phyloP scores from a whole-genome alignment of 2,329 filamentous ascomycete genomes.

The Aspergillus ochraceus region DNA sequence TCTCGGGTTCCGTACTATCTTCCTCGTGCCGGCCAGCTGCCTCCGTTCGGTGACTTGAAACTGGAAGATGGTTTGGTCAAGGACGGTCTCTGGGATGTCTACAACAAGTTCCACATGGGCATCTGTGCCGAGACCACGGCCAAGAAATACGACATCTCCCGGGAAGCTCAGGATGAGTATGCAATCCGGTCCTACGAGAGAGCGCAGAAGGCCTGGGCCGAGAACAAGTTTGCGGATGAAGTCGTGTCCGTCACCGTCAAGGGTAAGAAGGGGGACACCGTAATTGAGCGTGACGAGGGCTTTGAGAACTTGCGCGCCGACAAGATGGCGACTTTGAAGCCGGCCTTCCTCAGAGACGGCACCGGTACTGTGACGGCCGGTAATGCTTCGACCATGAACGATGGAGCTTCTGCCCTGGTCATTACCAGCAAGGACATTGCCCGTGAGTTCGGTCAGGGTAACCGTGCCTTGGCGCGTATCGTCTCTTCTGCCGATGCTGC shows the following conservation, averaged over 20 bases:
- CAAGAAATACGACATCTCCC: conserved; percentile 77
- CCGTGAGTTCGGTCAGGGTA: conserved; percentile 73
- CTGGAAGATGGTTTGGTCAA: conserved; percentile 91
- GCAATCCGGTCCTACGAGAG: conserved; percentile 86
- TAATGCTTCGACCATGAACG: conserved; percentile 91
- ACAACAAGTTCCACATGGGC: conserved; percentile 97
- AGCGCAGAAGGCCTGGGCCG: conserved; percentile 85
- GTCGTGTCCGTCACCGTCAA: conserved; percentile 85
- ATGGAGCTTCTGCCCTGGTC: conserved; percentile 88
- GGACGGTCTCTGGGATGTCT: conserved; percentile 94
- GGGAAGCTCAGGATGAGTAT: conserved; percentile 88
- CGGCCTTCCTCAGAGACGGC: conserved; percentile 83
- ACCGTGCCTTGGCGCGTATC: conserved; percentile 82
- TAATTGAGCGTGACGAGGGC: conserved; percentile 83
- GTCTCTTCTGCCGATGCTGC: conserved; percentile 86
- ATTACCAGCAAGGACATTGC: conserved; percentile 79
- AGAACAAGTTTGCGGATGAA: conserved; percentile 81
- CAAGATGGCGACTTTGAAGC: conserved; percentile 82
- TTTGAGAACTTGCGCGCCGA: conserved; percentile 84
- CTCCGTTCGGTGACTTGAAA: conserved; percentile 82
- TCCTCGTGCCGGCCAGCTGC: conserved; percentile 75
- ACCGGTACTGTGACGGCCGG: conserved; percentile 90
- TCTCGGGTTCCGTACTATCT: conserved; percentile 89
- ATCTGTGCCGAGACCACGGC: conserved; percentile 94
- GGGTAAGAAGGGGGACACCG: conserved; percentile 75